phyloP scores from a whole-genome alignment of 2,329 filamentous ascomycete genomes.

The Thermoascus crustaceus region DNA sequence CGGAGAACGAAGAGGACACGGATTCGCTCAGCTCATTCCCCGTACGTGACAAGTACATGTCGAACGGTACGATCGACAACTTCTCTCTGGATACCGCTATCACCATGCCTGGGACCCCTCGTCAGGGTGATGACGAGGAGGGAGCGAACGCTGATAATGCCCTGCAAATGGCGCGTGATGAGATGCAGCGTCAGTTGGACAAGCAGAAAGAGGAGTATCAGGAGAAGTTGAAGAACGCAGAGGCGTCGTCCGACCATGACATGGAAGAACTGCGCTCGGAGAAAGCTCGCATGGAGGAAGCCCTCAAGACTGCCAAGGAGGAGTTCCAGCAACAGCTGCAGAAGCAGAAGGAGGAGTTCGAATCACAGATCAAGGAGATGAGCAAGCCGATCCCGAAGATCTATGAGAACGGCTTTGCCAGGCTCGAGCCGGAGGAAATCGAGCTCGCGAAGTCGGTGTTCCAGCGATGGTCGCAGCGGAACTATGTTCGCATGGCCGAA shows the following conservation, averaged over 20 bases:
- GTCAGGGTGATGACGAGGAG: slow-evolving; percentile 62
- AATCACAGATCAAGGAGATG: slow-evolving; percentile 72
- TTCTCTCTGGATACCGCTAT: slow-evolving; percentile 90
- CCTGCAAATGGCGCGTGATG: slow-evolving; percentile 66
- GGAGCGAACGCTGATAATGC: slow-evolving; percentile 45
- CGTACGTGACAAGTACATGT: slow-evolving; percentile 88
- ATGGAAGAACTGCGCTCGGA: slow-evolving; percentile 77
- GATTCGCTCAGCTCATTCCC: slow-evolving; percentile 86
- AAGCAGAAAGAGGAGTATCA: slow-evolving; percentile 77
- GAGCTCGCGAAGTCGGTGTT: slow-evolving; percentile 59
- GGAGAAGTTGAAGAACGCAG: slow-evolving; percentile 65
- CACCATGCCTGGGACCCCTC: slow-evolving; percentile 87
- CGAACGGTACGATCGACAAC: slow-evolving; percentile 88
- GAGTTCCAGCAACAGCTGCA: slow-evolving; percentile 84
- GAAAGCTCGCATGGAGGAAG: slow-evolving; percentile 77
- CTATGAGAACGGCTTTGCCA: slow-evolving; percentile 35
- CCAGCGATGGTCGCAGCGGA: slow-evolving; percentile 70
- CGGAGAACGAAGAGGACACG: slow-evolving; percentile 63
- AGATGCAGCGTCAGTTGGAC: slow-evolving; percentile 75
- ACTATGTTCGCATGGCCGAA: slow-evolving; percentile 92
- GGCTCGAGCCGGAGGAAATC: slow-evolving; percentile 63
- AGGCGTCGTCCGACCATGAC: slow-evolving; percentile 62
- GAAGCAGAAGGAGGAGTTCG: slow-evolving; percentile 74
- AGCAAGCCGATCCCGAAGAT: slow-evolving; percentile 50
- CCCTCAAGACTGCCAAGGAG: slow-evolving; percentile 66